Percentiles rank a stretch among this genome's conserved stretches.
phyloP scores from a whole-genome alignment of 2,329 filamentous ascomycete species.

The Coniochaeta hoffmannii region DNA sequence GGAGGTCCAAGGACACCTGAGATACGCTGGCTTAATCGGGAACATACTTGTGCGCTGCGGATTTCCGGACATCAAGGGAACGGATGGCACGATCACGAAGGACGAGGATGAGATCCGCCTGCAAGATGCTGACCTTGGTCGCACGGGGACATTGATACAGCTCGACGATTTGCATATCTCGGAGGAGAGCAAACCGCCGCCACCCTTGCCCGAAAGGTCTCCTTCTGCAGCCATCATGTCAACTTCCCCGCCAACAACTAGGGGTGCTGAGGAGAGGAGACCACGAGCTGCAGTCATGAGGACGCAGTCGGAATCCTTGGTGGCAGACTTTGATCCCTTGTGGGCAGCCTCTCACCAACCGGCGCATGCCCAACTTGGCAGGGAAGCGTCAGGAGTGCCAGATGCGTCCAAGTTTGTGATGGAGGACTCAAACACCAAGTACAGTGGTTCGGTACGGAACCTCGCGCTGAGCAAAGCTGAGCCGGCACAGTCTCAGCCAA shows the following conservation, averaged over 20 bases:
- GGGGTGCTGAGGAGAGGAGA: background rate
- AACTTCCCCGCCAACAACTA: background rate
- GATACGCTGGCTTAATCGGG: conserved; percentile 32
- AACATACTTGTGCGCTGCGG: conserved; percentile 46
- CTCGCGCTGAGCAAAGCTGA: background rate
- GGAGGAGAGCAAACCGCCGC: conserved; percentile 5
- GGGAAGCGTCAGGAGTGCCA: background rate
- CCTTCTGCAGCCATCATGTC: background rate
- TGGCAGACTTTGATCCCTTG: background rate
- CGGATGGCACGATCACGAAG: conserved; percentile 37
- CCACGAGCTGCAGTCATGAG: background rate
- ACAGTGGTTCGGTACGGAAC: background rate
- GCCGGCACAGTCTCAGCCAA: background rate
- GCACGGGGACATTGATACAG: conserved; percentile 31
- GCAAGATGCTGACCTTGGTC: conserved; percentile 20
- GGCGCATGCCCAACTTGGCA: no score
- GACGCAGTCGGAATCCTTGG: background rate
- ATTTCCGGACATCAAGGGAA: conserved; percentile 37
- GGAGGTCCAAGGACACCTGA: conserved; percentile 35
- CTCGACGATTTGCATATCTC: conserved; percentile 26
- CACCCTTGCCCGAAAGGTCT: background rate
- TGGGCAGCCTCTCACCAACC: background rate
- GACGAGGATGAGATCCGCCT: conserved; percentile 28
- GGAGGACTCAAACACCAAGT: background rate
- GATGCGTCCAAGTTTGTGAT: background rate